A percentile compares a stretch with the other conserved stretches of the same genome.
phyloP scores from a whole-genome alignment of 2,329 filamentous ascomycete genomes.

The Talaromyces sp. region DNA sequence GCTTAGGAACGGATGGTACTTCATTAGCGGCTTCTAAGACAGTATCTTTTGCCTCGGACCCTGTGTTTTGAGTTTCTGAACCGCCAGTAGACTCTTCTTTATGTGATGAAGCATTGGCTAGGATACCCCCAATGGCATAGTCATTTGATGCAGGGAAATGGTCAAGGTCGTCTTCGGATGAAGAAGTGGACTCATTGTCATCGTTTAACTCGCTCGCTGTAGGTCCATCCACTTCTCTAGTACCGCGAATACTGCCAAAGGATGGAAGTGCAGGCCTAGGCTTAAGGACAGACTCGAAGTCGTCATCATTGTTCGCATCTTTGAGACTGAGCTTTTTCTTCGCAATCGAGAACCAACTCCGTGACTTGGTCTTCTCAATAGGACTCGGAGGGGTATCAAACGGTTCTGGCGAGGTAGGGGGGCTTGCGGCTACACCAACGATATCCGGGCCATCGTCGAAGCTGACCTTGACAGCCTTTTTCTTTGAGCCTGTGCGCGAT shows the following conservation, averaged over 20 bases:
- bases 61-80: background rate
- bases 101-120: slow-evolving; percentile 33
- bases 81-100: background rate
- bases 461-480: slow-evolving; percentile 57
- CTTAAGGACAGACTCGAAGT: slow-evolving; percentile 51
- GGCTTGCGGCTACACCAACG: slow-evolving; percentile 39
- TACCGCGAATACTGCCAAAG: slow-evolving; percentile 57
- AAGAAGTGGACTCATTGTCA: slow-evolving; percentile 26
- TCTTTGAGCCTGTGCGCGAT: slow-evolving; percentile 37
- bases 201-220: slow-evolving; percentile 18
- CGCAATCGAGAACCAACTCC: slow-evolving; percentile 31
- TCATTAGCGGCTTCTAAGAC: background rate
- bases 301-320: slow-evolving; percentile 37
- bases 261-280: slow-evolving; percentile 55
- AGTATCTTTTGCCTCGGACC: background rate
- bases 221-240: slow-evolving; percentile 18
- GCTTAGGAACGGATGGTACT: background rate
- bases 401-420: slow-evolving; percentile 36
- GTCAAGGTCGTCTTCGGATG: slow-evolving; percentile 42
- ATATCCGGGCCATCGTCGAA: slow-evolving; percentile 57
- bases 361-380: slow-evolving; percentile 24
- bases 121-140: slow-evolving; percentile 44
- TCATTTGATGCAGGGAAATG: slow-evolving; percentile 45
- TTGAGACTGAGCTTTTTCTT: slow-evolving; percentile 25
- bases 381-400: slow-evolving; percentile 26